A percentile compares a stretch with the other conserved stretches of the same genome.
phyloP scores from a whole-genome alignment of 106 monocot genomes.

The Ottelia alismoides region DNA sequence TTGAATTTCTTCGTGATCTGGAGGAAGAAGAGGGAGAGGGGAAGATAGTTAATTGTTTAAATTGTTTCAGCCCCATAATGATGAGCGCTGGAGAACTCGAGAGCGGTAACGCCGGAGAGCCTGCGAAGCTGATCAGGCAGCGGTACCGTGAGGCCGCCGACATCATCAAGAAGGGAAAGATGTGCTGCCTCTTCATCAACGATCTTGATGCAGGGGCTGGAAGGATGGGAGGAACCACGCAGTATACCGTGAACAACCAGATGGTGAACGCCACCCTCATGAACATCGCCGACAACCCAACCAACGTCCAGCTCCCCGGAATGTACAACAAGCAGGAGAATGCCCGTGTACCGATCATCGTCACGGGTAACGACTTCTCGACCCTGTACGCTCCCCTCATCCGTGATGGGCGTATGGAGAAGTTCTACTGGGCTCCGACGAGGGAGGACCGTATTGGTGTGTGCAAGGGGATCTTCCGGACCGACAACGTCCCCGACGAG shows the following conservation, averaged over 20 bases:
- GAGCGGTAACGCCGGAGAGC: constrained; percentile 97
- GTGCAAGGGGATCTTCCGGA: constrained; percentile 76
- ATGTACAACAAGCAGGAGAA: constrained; percentile 99
- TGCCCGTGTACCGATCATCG: constrained; percentile 79
- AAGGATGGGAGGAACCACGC: constrained; percentile 91
- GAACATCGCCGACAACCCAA: constrained; percentile 98
- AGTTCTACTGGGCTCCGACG: constrained; percentile 99
- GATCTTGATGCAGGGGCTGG: constrained; percentile 98
- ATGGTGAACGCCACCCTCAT: constrained; percentile 99
- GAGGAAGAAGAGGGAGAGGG: neutral
- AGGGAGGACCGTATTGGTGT: constrained; percentile 83
- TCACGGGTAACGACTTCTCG: constrained; percentile 98
- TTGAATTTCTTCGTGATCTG: neutral
- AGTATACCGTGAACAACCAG: constrained; percentile 99
- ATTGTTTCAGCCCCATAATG: constrained; percentile 73
- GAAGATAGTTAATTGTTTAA: neutral
- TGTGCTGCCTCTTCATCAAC: constrained; percentile 97
- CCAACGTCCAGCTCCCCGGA: constrained; percentile 93
- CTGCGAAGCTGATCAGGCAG: constrained; percentile 87
- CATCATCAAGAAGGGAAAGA: constrained; percentile 88
- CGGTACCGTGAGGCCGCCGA: constrained; percentile 95
- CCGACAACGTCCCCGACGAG: constrained; percentile 53
- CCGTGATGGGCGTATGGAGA: constrained; percentile 98
- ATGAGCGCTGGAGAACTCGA: constrained; percentile 99
- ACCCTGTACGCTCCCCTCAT: constrained; percentile 95